Percentiles rank a stretch among this genome's conserved stretches.
These are phyloP conservation scores for Cucurbita argyrosperma DNA, from an alignment of 306 rosid species.

Conservation along the genomic window DNA sequence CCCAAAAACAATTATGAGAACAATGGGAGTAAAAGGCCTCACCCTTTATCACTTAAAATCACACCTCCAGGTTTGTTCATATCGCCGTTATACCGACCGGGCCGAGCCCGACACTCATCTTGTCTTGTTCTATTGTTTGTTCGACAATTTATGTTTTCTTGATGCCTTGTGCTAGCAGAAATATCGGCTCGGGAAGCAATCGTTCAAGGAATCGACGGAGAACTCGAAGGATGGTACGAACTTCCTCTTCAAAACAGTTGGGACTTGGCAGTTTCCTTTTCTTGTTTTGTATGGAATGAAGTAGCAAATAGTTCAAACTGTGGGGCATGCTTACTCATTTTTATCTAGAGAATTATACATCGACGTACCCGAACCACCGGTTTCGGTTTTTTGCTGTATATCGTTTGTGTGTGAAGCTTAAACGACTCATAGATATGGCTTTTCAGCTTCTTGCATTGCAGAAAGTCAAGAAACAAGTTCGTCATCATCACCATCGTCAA, in stretches of 20 bases:
- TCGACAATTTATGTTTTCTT: neutral
- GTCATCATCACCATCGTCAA: slow-evolving; percentile 27
- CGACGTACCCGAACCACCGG: neutral
- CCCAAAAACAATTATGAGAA: slow-evolving; percentile 46
- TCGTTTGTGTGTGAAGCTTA: neutral
- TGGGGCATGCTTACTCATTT: neutral
- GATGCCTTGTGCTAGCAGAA: slow-evolving; percentile 27
- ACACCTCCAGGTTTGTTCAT: slow-evolving; percentile 40
- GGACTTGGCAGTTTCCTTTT: neutral
- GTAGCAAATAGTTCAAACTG: neutral
- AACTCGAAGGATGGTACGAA: slow-evolving; percentile 37
- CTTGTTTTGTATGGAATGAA: neutral
- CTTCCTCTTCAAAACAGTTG: neutral
- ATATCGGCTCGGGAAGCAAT: slow-evolving; percentile 42
- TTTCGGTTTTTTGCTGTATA: no score
- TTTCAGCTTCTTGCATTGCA: slow-evolving; percentile 40
- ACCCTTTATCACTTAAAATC: slow-evolving; percentile 57
- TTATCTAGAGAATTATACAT: neutral
- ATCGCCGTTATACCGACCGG: neutral
- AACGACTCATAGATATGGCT: slow-evolving; percentile 8
- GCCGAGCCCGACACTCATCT: neutral
- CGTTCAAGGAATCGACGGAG: slow-evolving; percentile 38
- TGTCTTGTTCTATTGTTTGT: neutral
- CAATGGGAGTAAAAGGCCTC: slow-evolving; percentile 55
- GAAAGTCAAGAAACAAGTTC: slow-evolving; percentile 48